Evolutionary conservation across 2,329 filamentous ascomycete species (phyloP).

Genomic region (Fusarium torreyae): DNA sequence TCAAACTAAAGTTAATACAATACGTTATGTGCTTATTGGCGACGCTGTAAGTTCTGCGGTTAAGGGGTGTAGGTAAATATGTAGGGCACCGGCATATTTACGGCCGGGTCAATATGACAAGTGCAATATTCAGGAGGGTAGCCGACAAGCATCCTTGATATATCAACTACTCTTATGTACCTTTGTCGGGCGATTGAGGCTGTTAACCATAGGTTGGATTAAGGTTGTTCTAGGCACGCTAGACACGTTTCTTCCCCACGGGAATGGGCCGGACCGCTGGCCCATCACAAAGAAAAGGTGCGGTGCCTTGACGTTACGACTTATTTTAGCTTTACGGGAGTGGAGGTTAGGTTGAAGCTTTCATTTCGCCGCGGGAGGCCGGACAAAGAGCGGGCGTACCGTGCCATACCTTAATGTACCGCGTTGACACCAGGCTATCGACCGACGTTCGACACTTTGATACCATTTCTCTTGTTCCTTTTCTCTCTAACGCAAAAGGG

Average conservation of each 20-base stretch:
- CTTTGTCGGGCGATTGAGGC: background rate
- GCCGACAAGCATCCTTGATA: constrained; percentile 2
- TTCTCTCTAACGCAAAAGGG: background rate
- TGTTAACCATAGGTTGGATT: constrained; percentile 33
- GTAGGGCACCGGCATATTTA: constrained; percentile 3
- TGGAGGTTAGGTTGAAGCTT: constrained; percentile 5
- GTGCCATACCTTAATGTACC: background rate
- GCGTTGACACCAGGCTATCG: no score
- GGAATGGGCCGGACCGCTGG: constrained; percentile 36
- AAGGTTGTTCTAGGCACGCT: constrained; percentile 40
- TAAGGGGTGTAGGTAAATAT: background rate
- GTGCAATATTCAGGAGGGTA: background rate
- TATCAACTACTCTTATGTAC: background rate
- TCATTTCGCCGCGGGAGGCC: background rate
- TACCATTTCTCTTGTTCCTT: background rate
- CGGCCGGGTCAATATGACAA: background rate
- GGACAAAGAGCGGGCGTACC: constrained; percentile 15
- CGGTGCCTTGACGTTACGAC: constrained; percentile 4
- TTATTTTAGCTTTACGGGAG: constrained; percentile 5
- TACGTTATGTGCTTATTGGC: background rate
- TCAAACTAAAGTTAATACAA: background rate
- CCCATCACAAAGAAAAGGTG: constrained; percentile 6
- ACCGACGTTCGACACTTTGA: no score
- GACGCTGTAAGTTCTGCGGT: background rate
- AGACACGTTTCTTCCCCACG: constrained; percentile 18